Evolutionary conservation across 2,329 filamentous ascomycete species (phyloP).

Genomic region (Nannizziopsis barbatae): DNA sequence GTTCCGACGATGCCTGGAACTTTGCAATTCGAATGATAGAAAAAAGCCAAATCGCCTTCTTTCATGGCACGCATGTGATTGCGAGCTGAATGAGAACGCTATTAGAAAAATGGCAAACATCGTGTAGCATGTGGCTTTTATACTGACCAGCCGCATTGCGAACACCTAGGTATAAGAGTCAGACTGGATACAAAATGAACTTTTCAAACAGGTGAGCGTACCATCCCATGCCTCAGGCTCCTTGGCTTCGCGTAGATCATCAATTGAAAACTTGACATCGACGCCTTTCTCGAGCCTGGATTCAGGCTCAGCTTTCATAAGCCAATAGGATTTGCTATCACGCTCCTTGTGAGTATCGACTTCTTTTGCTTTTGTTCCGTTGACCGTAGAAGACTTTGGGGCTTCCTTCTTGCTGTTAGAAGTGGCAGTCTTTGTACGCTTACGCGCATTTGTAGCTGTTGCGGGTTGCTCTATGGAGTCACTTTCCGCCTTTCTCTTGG

Average conservation of each 20-base stretch:
- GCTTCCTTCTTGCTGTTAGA: not conserved
- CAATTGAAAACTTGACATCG: constrained; percentile 89
- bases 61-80: constrained; percentile 92
- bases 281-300: constrained; percentile 73
- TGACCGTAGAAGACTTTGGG: not conserved
- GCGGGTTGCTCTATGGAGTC: not conserved
- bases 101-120: not conserved
- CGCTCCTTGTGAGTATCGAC: not conserved
- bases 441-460: not conserved
- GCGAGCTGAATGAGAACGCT: constrained; percentile 44
- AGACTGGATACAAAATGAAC: not conserved
- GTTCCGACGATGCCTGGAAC: constrained; percentile 74
- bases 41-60: constrained; percentile 82
- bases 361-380: constrained; percentile 1
- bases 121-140: not conserved
- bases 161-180: constrained; percentile 7
- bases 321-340: constrained; percentile 51
- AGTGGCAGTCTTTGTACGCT: constrained; percentile 1
- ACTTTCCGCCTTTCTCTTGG: constrained; percentile 5
- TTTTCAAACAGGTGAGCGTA: constrained; percentile 33
- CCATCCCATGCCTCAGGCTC: constrained; percentile 87
- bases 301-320: constrained; percentile 82
- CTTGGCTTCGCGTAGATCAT: constrained; percentile 63
- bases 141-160: constrained; percentile 13
- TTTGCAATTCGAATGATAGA: constrained; percentile 93